Base-by-base conservation (phyloP, 148 eudicot genomes). In the Cornus suecica region DNA sequence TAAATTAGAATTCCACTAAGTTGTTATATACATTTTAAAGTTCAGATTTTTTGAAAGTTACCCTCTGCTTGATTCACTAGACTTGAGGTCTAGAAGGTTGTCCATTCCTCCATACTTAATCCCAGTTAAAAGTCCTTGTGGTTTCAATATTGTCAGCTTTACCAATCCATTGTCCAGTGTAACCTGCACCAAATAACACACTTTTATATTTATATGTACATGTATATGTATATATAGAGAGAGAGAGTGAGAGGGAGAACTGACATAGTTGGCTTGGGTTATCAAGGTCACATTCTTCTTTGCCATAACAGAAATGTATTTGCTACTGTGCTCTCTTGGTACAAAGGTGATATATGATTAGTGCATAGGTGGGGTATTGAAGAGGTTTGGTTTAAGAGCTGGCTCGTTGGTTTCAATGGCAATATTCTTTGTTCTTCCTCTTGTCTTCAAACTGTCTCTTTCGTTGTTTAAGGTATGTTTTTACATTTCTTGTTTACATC, bases 11-110 rank as follows among this genome's bases (percentile, higher is more conserved):
- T 32, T 10, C 0, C 56, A 10, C 9, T 51, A 51, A 51, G 15
- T 1, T 18, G 0, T 56, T 3, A 56, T 56, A 56, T 15, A 56
- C 22, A 16, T 56, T 5, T 5, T 51, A 16, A 51, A 2, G 9
- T 51, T 3, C 13, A 10, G 15, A 51, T 16, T 32, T 34, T 68
- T 68, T 67, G 11, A 68, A 68, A 42, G 29, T 25, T 86, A 90
- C 93, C 93, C 93, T 86, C 93, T 77, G 66, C 79, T 87, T 68
- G 87, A 75, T 78, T 86, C 91, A 24, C 86, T 85, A 58, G 89
- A 87, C 10, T 81, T 34, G 27, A 69, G 74, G 72, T 87, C 89
- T 58, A 90, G 87, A 70, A 90, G 83, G 87, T 90, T 88, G 7
- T 79, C 87, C 63, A 90, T 66, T 65, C 91, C 93, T 70, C 83